Conservation (phyloP, 2,329 filamentous ascomycete genomes). For the Sclerotinia nivalis region DNA sequence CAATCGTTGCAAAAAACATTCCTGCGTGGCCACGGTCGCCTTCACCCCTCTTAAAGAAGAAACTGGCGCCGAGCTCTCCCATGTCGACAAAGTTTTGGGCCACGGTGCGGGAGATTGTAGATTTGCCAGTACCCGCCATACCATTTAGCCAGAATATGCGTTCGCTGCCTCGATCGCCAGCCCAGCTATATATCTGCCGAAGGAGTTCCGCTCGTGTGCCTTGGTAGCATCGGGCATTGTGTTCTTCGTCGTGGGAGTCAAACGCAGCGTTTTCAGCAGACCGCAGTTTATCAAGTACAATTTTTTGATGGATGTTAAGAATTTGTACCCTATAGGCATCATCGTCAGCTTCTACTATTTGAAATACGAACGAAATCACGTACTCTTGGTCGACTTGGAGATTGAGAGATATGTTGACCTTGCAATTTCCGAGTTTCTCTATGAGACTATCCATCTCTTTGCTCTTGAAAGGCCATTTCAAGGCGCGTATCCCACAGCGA, state of each 20-base stretch:
- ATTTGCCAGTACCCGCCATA: slow-evolving; percentile 44
- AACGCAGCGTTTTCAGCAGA: no score
- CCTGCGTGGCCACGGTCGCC: slow-evolving; percentile 37
- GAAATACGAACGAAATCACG: slow-evolving; percentile 27
- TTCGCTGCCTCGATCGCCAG: no score
- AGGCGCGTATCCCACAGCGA: slow-evolving; percentile 31
- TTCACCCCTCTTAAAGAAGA: slow-evolving; percentile 36
- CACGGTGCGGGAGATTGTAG: slow-evolving; percentile 43
- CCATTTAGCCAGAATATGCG: slow-evolving; percentile 43
- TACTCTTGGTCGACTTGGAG: slow-evolving; percentile 44
- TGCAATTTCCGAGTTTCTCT: slow-evolving; percentile 37
- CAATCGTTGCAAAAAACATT: slow-evolving; percentile 42
- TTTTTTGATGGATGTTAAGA: no score
- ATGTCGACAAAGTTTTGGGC: slow-evolving; percentile 32
- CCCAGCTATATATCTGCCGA: no score
- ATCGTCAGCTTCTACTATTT: slow-evolving; percentile 21
- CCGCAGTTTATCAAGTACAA: no score
- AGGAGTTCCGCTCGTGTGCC: no score
- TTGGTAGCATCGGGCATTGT: no score
- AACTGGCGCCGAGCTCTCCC: slow-evolving; percentile 39
- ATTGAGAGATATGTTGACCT: slow-evolving; percentile 37
- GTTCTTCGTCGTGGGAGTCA: no score
- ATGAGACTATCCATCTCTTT: slow-evolving; percentile 41
- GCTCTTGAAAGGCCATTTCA: slow-evolving; percentile 42
- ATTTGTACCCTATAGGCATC: no score